Conservation (phyloP, 768 basidiomycete genomes). For the Boletus coccyginus region DNA sequence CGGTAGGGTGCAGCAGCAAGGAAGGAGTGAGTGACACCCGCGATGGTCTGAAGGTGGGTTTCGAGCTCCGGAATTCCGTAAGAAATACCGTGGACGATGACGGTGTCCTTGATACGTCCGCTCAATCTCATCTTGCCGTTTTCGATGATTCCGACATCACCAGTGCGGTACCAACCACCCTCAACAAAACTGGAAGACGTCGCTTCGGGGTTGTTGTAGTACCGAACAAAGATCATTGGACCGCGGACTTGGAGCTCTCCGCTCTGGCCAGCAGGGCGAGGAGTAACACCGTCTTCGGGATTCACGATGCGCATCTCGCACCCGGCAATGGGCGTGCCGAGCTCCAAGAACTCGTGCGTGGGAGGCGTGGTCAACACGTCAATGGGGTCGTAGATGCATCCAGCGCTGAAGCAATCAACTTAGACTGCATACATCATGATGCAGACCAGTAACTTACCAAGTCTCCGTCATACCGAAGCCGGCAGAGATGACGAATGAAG, state of each 20-base stretch:
- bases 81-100: slow-evolving; percentile 45
- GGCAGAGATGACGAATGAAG: slow-evolving; percentile 37
- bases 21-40: slow-evolving; percentile 34
- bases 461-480: slow-evolving; percentile 41
- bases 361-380: slow-evolving; percentile 19
- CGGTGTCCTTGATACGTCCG: slow-evolving; percentile 42
- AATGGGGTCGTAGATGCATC: slow-evolving; percentile 38
- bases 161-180: slow-evolving; percentile 60
- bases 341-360: slow-evolving; percentile 37
- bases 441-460: slow-evolving; percentile 20
- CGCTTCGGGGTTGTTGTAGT: slow-evolving; percentile 47
- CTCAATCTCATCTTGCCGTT: slow-evolving; percentile 35
- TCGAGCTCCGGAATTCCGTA: slow-evolving; percentile 39
- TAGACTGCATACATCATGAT: background rate
- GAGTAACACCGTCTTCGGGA: slow-evolving; percentile 25
- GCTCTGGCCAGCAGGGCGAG: slow-evolving; percentile 29
- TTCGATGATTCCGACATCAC: slow-evolving; percentile 46
- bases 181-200: slow-evolving; percentile 45
- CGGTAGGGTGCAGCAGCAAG: slow-evolving; percentile 40
- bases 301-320: slow-evolving; percentile 37
- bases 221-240: slow-evolving; percentile 40
- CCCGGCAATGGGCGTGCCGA: slow-evolving; percentile 29
- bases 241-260: slow-evolving; percentile 45
- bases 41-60: slow-evolving; percentile 38
- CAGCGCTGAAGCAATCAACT: slow-evolving; percentile 26